Evolutionary conservation across 2,329 filamentous ascomycete species (phyloP), one percentile per base, ranked within the genome.

Genomic region (Orbilia brochopaga): DNA sequence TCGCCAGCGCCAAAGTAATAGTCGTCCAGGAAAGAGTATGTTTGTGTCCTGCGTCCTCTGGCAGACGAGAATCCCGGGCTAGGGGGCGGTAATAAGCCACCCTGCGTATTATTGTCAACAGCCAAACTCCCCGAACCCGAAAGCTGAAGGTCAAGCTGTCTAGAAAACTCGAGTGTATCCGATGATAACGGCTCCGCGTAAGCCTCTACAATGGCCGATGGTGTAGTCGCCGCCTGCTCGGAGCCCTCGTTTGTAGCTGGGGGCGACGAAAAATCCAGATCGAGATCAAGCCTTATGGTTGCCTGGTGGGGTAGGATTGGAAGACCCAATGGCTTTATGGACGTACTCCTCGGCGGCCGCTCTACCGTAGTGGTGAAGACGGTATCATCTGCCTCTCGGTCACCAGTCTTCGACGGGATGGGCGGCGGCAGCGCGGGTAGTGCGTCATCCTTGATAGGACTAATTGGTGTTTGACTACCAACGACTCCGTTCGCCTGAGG

Each of bases 1-100:
- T 32, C 27, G 27, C 4, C 27, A 32, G 4, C 27, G 27, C 54
- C 55, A 46, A 73, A 73, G 61, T 73, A 73, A 42, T 73, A 73
- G 32, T 73, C 69, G 17, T 61, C 69, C 51, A 73, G 61, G 44
- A 73, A 73, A 7, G 69, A 73, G 35, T 73, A 73, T 23, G 69
- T 73, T 35, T 73, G 61, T 10, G 35, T 53, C 27, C 69, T 51
- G 19, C 66, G 59, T 32, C 48, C 55, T 56, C 66, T 63, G 17
- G 59, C 59, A 24, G 66, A 59, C 2, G 57, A 30, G 15, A 70
- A 70, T 3, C 59, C 66, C 54, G 66, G 66, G 27, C 66, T 70
- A 6, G 42, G 24, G 1, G 66, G 66, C 42, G 66, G 66, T 51
- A 58, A 54, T 17, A 59, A 50, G 19, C 59, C 64, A n/a, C 48